Percentiles rank a stretch among this genome's conserved stretches.
These are phyloP conservation scores for Debaryomyces psychrophilus DNA, from an alignment of 1,139 yeast genomes.

Conservation along the genomic window DNA sequence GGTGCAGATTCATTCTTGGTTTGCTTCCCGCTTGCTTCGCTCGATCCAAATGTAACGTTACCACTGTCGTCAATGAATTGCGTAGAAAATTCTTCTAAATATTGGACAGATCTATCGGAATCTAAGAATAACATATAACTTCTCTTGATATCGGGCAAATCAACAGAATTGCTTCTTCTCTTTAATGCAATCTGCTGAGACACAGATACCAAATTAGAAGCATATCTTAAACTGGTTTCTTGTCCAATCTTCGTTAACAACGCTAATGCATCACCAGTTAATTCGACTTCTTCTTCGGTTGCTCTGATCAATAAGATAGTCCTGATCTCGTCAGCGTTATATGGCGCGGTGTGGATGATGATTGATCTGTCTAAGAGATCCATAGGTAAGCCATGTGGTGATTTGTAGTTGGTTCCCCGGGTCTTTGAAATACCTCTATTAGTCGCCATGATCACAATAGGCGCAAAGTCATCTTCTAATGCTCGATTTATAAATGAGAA, in stretches of 20 bases:
- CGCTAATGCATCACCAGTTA: slow-evolving; percentile 81
- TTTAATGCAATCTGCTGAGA: slow-evolving; percentile 83
- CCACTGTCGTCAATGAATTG: slow-evolving; percentile 79
- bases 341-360: slow-evolving; percentile 82
- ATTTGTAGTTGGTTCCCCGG: slow-evolving; percentile 89
- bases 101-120: slow-evolving; percentile 82
- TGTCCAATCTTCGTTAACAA: slow-evolving; percentile 89
- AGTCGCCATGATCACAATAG: slow-evolving; percentile 98
- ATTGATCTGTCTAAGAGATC: slow-evolving; percentile 94
- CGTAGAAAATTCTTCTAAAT: slow-evolving; percentile 65
- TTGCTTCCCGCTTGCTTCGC: slow-evolving; percentile 14
- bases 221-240: slow-evolving; percentile 92
- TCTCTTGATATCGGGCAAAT: slow-evolving; percentile 83
- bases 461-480: slow-evolving; percentile 93
- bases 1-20: slow-evolving; percentile 14
- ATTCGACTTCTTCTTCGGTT: slow-evolving; percentile 94
- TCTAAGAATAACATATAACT: slow-evolving; percentile 87
- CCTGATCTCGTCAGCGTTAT: slow-evolving; percentile 79
- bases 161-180: slow-evolving; percentile 73
- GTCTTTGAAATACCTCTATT: slow-evolving; percentile 92
- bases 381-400: slow-evolving; percentile 95
- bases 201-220: slow-evolving; percentile 87
- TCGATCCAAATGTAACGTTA: slow-evolving; percentile 47
- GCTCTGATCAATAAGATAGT: slow-evolving; percentile 88
- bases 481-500: slow-evolving; percentile 96